A percentile compares a stretch with the other conserved stretches of the same genome.
phyloP scores from a whole-genome alignment of 169 alveolate genomes.

The Plasmodium knowlesi region DNA sequence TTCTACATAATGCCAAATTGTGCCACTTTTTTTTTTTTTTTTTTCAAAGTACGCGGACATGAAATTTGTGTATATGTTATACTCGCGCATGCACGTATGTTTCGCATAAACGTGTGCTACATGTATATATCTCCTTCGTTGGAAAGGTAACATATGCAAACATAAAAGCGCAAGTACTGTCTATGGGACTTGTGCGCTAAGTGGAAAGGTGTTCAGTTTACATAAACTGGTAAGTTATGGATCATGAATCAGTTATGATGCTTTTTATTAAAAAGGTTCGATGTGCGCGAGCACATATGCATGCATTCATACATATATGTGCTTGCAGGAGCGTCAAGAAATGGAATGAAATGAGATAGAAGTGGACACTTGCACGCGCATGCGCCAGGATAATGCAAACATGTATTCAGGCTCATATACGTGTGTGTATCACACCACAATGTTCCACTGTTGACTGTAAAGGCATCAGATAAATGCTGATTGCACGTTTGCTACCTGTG shows the following conservation, averaged over 20 bases:
- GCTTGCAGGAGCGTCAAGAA: background rate
- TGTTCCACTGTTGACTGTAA: background rate
- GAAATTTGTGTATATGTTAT: background rate
- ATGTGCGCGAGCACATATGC: background rate
- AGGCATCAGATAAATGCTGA: background rate
- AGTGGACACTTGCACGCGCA: background rate
- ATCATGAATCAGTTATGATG: background rate
- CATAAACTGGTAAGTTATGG: background rate
- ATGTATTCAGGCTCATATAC: background rate
- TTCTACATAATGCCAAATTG: slow-evolving; percentile 26
- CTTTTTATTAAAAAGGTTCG: background rate
- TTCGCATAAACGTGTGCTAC: background rate
- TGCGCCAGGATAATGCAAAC: background rate
- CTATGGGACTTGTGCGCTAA: background rate
- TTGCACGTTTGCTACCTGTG: background rate
- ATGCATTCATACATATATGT: slow-evolving; percentile 1
- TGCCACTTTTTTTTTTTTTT: background rate
- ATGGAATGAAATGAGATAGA: background rate
- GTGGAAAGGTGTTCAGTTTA: background rate
- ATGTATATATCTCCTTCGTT: background rate
- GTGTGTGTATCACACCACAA: background rate
- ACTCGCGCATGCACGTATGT: background rate
- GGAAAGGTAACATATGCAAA: background rate
- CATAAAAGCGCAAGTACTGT: background rate
- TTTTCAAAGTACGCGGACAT: background rate